Evolutionary conservation across 768 basidiomycete species (phyloP), one percentile per base, ranked within the genome.

Genomic region (Hortiboletus campestris): DNA sequence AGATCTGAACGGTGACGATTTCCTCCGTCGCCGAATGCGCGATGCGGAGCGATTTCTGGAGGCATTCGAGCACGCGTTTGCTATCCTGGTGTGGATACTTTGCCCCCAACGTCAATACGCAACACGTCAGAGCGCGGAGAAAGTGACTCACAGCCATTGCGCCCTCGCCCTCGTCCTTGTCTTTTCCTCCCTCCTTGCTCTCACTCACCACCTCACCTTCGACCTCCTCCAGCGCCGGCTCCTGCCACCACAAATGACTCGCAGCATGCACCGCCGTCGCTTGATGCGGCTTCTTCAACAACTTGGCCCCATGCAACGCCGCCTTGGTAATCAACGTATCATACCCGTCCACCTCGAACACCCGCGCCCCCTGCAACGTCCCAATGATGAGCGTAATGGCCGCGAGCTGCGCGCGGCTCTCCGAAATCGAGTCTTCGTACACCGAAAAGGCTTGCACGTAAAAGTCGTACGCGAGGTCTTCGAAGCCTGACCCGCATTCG

Each of bases 231-330:
- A 71, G 68, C 0, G 72, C 68, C 51, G 73, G 59, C 58, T 89
- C 89, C 69, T 98, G 97, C 95, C 95, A 99, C 96, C 96, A 99
- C 62, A 99, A 75, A 74, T 99, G 97, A 69, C 94, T 97, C 9
- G 97, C 97, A 31, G 94, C 78, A 46, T 90, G 86, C 20, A 98
- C 97, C 6, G 96, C 97, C 10, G 87, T 91, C 13, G 95, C 89
- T 73, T 98, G 97, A 71, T 98, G 96, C 13, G 93, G 93, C 80
- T 99, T 98, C 82, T 99, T 99, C 72, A 99, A 72, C 60, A 98
- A 74, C 74, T 96, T 96, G 31, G 94, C 91, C 6, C 93, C 94
- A 70, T 99, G 97, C 60, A 98, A 75, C 7, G 96, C 96, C n/a
- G 96, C 97, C 74, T 99, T 98, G 28, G 97, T 98, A 65, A 98